Percentiles rank a stretch among this genome's conserved stretches.
phyloP scores from a whole-genome alignment of 306 rosid species.

The Cercis canadensis region DNA sequence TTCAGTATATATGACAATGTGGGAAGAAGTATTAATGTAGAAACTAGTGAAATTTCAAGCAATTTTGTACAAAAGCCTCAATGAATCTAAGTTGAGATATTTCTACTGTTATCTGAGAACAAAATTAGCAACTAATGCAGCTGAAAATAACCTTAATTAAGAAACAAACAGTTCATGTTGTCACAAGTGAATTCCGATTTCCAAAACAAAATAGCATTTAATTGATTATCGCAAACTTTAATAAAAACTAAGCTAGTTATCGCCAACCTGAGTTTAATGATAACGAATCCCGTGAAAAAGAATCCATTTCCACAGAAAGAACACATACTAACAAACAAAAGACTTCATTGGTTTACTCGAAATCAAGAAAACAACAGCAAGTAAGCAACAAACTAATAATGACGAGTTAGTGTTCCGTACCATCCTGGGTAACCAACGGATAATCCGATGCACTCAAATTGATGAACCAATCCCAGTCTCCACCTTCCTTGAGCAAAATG shows the following conservation, averaged over 20 bases:
- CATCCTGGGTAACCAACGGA: slow-evolving; percentile 59
- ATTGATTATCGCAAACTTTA: slow-evolving; percentile 2
- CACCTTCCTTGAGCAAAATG: slow-evolving; percentile 51
- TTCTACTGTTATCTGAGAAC: slow-evolving; percentile 1
- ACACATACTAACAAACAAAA: slow-evolving; percentile 21
- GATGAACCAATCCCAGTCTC: slow-evolving; percentile 59
- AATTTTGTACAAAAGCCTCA: background rate
- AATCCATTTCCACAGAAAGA: slow-evolving; percentile 24
- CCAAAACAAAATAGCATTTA: slow-evolving; percentile 26
- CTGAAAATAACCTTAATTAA: background rate
- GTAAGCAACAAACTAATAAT: background rate
- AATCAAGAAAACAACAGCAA: background rate
- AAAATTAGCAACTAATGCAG: slow-evolving; percentile 33
- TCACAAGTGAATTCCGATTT: background rate
- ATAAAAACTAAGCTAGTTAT: too few relatives aligned
- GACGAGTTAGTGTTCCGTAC: slow-evolving; percentile 21
- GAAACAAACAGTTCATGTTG: background rate
- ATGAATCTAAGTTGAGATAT: background rate
- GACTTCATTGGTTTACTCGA: background rate
- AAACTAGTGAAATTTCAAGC: slow-evolving; percentile 20
- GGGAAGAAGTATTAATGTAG: slow-evolving; percentile 13
- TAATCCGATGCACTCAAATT: slow-evolving; percentile 63
- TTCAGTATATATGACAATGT: background rate
- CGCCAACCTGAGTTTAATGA: too few relatives aligned
- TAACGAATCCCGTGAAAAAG: background rate